A percentile compares a stretch with the other conserved stretches of the same genome.
Evolutionary conservation across 495 filamentous ascomycete species (phyloP).

Genomic region (Aspergillus coremiiformis): DNA sequence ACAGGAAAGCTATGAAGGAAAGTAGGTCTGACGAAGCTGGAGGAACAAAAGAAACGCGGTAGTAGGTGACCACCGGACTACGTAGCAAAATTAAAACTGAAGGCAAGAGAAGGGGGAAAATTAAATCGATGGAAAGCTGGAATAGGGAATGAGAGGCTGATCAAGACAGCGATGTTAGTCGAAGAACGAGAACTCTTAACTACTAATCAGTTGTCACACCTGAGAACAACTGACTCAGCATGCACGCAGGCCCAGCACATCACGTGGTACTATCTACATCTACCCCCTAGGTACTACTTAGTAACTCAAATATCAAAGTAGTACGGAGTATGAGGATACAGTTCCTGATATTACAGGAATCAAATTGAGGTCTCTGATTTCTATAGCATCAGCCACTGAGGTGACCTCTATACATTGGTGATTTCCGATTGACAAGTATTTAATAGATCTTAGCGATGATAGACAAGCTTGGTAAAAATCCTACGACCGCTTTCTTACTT

Average conservation of each 20-base stretch:
- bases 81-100: not conserved
- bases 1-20: constrained; percentile 1
- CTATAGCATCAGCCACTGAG: no score
- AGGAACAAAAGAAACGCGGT: constrained; percentile 1
- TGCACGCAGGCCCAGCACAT: not conserved
- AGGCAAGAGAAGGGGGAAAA: not conserved
- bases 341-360: no score
- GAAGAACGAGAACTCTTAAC: not conserved
- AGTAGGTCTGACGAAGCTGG: not conserved
- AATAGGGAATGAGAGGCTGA: not conserved
- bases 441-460: no score
- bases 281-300: no score
- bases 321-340: no score
- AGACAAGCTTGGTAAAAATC: no score
- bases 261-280: not conserved
- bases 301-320: no score
- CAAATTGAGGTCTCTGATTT: no score
- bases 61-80: not conserved
- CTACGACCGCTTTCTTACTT: no score
- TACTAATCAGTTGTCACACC: not conserved
- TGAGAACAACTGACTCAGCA: not conserved
- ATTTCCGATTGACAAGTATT: no score
- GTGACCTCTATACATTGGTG: no score
- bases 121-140: not conserved
- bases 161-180: no score